These are phyloP conservation scores for Lichtheimia ornata DNA, from an alignment of 371 early-diverging fungal genomes.

Conservation along the genomic window DNA sequence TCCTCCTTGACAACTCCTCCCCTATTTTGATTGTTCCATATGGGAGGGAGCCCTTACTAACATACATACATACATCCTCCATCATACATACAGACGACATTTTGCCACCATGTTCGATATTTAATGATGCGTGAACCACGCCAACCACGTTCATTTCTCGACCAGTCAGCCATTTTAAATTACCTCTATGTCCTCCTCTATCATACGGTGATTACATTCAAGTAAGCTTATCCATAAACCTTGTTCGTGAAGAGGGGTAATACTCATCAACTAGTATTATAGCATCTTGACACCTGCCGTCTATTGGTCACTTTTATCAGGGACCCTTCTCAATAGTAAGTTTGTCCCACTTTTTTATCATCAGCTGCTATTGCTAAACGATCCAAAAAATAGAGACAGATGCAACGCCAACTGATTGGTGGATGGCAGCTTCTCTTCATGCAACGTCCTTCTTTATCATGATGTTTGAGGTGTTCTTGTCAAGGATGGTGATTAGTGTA, in stretches of 20 bases:
- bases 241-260: neutral
- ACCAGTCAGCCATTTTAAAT: conserved; percentile 35
- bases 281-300: conserved; percentile 59
- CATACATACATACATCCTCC: too few relatives aligned
- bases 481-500: conserved; percentile 41
- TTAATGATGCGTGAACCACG: conserved; percentile 15
- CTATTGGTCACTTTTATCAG: conserved; percentile 45
- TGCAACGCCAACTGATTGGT: conserved; percentile 22
- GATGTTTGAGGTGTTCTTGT: conserved; percentile 49
- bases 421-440: conserved; percentile 55
- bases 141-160: conserved; percentile 28
- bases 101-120: conserved; percentile 34
- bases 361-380: neutral
- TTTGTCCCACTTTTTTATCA: neutral
- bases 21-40: neutral
- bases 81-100: conserved; percentile 15
- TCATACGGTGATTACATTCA: conserved; percentile 45
- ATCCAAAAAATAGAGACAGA: neutral
- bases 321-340: conserved; percentile 5
- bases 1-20: neutral
- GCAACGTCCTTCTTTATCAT: conserved; percentile 53
- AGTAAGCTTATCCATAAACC: conserved; percentile 28
- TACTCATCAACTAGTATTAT: conserved; percentile 3
- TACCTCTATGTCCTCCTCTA: conserved; percentile 46
- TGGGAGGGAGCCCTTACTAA: neutral